Percentiles rank a stretch among this genome's conserved stretches.
Evolutionary conservation across 176 grass and related monocot genomes (phyloP).

Genomic region (Eremochloa ophiuroides): DNA sequence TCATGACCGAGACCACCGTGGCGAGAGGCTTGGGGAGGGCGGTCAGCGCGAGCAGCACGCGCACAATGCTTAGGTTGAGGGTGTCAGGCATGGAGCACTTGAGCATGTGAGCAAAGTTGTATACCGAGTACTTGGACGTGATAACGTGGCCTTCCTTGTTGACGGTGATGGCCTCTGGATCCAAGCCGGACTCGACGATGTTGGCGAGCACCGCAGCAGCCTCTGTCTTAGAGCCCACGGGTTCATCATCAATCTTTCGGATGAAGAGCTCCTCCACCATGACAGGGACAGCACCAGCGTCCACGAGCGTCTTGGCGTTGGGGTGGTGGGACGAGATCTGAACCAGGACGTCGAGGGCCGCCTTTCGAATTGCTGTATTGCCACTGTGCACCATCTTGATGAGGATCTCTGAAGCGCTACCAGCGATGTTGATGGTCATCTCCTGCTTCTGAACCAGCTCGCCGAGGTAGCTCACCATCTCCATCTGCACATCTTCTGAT

Average conservation of each 20-base stretch:
- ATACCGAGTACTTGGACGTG: slow-evolving; percentile 83
- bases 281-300: slow-evolving; percentile 44
- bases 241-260: slow-evolving; percentile 51
- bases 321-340: slow-evolving; percentile 75
- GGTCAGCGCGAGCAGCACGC: slow-evolving; percentile 55
- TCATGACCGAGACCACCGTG: slow-evolving; percentile 68
- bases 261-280: slow-evolving; percentile 78
- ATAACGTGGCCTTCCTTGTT: slow-evolving; percentile 92
- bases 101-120: slow-evolving; percentile 87
- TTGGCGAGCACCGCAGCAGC: slow-evolving; percentile 66
- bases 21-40: slow-evolving; percentile 39
- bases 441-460: slow-evolving; percentile 78
- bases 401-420: slow-evolving; percentile 52
- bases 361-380: slow-evolving; percentile 48
- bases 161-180: slow-evolving; percentile 45
- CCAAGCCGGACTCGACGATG: slow-evolving; percentile 58
- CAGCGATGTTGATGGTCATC: slow-evolving; percentile 66
- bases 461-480: slow-evolving; percentile 87
- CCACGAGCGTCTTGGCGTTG: slow-evolving; percentile 52
- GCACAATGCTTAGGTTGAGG: slow-evolving; percentile 66
- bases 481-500: slow-evolving; percentile 75
- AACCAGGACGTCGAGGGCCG: slow-evolving; percentile 64
- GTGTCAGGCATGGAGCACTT: slow-evolving; percentile 54
- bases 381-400: slow-evolving; percentile 69
- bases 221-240: slow-evolving; percentile 55